Evolutionary conservation across 306 rosid genomes (phyloP).

Genomic region (Lathyrus oleraceus): DNA sequence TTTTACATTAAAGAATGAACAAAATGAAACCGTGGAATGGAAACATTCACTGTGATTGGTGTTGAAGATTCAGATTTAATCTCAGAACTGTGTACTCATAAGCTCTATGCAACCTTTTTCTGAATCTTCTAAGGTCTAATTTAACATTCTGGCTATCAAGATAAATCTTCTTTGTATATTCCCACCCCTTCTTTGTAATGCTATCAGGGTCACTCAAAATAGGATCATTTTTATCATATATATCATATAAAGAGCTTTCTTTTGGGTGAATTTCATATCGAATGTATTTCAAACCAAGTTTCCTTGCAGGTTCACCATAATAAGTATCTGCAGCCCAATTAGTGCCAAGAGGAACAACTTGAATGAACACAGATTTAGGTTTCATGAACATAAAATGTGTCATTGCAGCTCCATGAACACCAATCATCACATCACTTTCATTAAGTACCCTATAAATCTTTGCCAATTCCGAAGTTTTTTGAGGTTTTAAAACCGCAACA

Average conservation of each 20-base stretch:
- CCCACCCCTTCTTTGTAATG: constrained; percentile 75
- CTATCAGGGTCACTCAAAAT: constrained; percentile 67
- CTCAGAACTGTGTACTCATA: constrained; percentile 49
- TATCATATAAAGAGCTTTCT: constrained; percentile 72
- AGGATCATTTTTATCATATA: constrained; percentile 57
- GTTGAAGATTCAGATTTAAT: constrained; percentile 31
- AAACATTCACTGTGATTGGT: constrained; percentile 34
- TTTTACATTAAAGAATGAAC: constrained; percentile 29
- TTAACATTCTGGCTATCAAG: constrained; percentile 84
- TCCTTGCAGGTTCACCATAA: constrained; percentile 83
- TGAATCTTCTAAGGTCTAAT: constrained; percentile 63
- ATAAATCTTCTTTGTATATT: constrained; percentile 83
- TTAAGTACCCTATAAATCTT: constrained; percentile 69
- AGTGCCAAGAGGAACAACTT: constrained; percentile 84
- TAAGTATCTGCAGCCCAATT: constrained; percentile 88
- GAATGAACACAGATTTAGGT: constrained; percentile 73
- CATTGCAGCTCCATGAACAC: constrained; percentile 99
- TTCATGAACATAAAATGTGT: constrained; percentile 84
- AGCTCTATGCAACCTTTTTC: constrained; percentile 64
- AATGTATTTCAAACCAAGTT: constrained; percentile 79
- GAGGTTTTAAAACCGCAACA: constrained; percentile 66
- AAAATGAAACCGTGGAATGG: constrained; percentile 6
- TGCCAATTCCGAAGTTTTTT: constrained; percentile 71
- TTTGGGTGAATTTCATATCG: constrained; percentile 66
- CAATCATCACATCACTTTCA: constrained; percentile 82